Evolutionary conservation across 1,139 yeast genomes (phyloP), one percentile per base, ranked within the genome.

Genomic region (Debaryomycetaceae sp.): DNA sequence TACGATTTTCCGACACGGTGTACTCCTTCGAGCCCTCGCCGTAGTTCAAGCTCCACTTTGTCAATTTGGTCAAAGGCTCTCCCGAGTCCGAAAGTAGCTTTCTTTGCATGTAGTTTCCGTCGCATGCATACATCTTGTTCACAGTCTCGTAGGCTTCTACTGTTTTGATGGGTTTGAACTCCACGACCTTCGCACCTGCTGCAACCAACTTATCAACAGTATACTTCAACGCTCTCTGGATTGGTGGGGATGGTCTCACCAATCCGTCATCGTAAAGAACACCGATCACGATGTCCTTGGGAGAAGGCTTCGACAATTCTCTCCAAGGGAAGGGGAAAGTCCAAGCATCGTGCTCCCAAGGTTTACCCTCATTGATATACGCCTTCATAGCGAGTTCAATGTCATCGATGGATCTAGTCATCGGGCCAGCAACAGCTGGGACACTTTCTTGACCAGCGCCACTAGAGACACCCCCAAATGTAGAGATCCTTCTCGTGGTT

Each of bases 311-410:
- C 5, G 66, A 68, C 4, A 78, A 78, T 17, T 73, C 64, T 57
- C 79, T 74, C 91, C 93, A 86, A 22, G 84, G 85, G 49, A 82
- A 57, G 43, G 80, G 82, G 42, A 80, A 62, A 42, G 72, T 64
- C 45, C 73, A 68, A 47, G 78, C 77, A 62, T 87, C 95, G 41
- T 65, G 65, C 39, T 73, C 68, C 90, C 91, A 85, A 20, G 93
- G 91, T 59, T 83, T 69, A 47, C 88, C 88, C 23, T 70, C 69
- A 54, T 80, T 80, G 47, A 83, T 66, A 55, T 79, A 81, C 24
- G 68, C 51, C 45, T 78, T 78, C 70, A 84, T 75, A 65, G 85
- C 79, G 49, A 76, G 78, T 29, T 80, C 78, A 51, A 88, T 64
- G 58, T 87, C 96, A 9, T 76, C 81, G 29, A 88, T 62, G 7